Base-by-base conservation (phyloP, 306 rosid species). In the Corylus avellana region DNA sequence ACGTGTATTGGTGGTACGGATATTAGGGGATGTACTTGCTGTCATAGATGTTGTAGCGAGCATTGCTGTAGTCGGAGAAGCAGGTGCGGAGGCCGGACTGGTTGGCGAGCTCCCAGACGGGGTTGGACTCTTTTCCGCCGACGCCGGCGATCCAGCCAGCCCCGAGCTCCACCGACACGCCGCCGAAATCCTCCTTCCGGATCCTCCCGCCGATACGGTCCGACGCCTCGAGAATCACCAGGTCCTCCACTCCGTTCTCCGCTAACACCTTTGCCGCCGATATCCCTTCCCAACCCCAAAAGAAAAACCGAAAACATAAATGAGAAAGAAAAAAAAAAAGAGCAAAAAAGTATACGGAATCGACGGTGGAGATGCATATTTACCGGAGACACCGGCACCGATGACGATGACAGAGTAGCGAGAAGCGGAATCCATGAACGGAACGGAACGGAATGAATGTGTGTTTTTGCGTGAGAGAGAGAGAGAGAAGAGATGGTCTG, bases 101-200 rank as follows among this genome's bases (percentile, higher is more conserved):
- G 12, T 59, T 70, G 55, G 98, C 97, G 76, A 92, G 98, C 78
- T 95, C 96, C 98, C 98, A 95, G 12, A 89, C 91, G 2, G 98
- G 98, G 73, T 95, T 95, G 18, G 89, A 59, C 75, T 91, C 86
- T 20, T 67, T 83, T 0, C 98, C 98, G 1, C 97, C 98, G 58
- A 95, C 98, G 29, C 98, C 98, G 53, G 91, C 97, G 39, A 95
- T 93, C 98, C 98, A 95, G n/a, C 98, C 98, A 2, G 98, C 98
- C 3, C 98, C 98, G 16, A 92, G 97, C 81, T 95, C 98, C 73
- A 87, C 98, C 79, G 96, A 75, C 72, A 95, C 87, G 13, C 92
- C 98, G 2, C 97, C 98, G 75, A 95, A 95, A 54, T 77, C 53
- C 72, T 95, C 94, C 75, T 91, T 95, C 8, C 92, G 84, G 72